A percentile compares a stretch with the other conserved stretches of the same genome.
These are phyloP conservation scores for Tulasnella sp. DNA, from an alignment of 768 basidiomycete species.

Conservation along the genomic window DNA sequence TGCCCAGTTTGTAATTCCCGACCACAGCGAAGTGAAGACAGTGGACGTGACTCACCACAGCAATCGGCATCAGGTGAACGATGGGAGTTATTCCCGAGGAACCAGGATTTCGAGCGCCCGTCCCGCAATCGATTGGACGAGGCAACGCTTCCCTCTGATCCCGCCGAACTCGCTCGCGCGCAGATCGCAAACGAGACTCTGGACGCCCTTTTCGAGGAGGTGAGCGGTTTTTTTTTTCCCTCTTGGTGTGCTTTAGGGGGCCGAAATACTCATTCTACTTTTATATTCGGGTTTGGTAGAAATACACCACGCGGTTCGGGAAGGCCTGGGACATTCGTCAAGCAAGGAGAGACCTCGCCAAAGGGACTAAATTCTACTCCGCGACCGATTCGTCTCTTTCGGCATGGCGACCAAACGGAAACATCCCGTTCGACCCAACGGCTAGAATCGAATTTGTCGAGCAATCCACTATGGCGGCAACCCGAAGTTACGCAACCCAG, in stretches of 20 bases:
- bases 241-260: background rate
- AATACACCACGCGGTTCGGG: slow-evolving; percentile 15
- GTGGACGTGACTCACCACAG: background rate
- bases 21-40: background rate
- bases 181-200: slow-evolving; percentile 18
- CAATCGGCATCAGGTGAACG: background rate
- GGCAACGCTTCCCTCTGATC: slow-evolving; percentile 14
- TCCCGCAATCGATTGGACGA: slow-evolving; percentile 18
- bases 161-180: background rate
- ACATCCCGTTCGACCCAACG: background rate
- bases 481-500: slow-evolving; percentile 17
- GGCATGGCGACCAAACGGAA: background rate
- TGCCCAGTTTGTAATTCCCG: background rate
- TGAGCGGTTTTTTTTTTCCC: background rate
- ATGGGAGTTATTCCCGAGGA: background rate
- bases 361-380: slow-evolving; percentile 21
- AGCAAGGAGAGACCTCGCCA: background rate
- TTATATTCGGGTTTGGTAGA: background rate
- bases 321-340: background rate
- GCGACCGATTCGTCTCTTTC: background rate
- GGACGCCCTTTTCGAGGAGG: slow-evolving; percentile 5
- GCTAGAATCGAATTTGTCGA: slow-evolving; percentile 14
- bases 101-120: background rate
- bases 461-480: slow-evolving; percentile 9
- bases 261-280: background rate